Evolutionary conservation across 306 rosid genomes (phyloP).

Genomic region (Prunus mongolica): DNA sequence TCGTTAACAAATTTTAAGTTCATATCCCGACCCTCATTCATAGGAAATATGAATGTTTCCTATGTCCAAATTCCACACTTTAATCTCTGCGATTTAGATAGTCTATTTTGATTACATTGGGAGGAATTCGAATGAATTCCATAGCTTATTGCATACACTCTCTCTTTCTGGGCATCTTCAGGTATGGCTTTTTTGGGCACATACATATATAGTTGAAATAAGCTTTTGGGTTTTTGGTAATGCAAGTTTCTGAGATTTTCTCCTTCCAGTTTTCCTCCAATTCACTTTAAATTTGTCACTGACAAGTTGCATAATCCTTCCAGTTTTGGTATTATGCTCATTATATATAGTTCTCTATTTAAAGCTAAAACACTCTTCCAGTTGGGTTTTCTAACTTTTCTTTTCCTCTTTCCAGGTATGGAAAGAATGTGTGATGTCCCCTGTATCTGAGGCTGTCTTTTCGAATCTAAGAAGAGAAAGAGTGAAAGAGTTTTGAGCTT

Average conservation of each 20-base stretch:
- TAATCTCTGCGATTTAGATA: too few species aligned
- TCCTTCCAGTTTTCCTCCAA: not conserved
- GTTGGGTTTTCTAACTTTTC: slow-evolving; percentile 17
- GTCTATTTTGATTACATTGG: too few species aligned
- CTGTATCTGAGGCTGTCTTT: slow-evolving; percentile 21
- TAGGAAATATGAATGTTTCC: too few species aligned
- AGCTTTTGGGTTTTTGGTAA: slow-evolving; percentile 1
- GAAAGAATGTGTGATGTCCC: slow-evolving; percentile 25
- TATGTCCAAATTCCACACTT: too few species aligned
- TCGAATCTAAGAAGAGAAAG: slow-evolving; percentile 30
- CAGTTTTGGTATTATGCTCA: too few species aligned
- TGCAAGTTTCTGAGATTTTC: slow-evolving; percentile 2
- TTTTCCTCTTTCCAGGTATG: slow-evolving; percentile 38
- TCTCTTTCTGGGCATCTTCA: slow-evolving; percentile 27
- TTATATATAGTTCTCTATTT: not conserved
- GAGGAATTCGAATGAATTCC: slow-evolving; percentile 3
- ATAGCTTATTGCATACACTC: slow-evolving; percentile 5
- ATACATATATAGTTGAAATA: too few species aligned
- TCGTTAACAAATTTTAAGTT: too few species aligned
- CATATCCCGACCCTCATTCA: too few species aligned
- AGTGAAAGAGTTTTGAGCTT: slow-evolving; percentile 15
- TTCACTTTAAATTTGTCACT: not conserved
- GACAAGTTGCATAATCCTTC: too few species aligned
- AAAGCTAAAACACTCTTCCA: not conserved
- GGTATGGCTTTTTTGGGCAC: slow-evolving; percentile 2